These are phyloP conservation scores for Flueggea neowawraea DNA, from an alignment of 441 rosid genomes.

Conservation along the genomic window DNA sequence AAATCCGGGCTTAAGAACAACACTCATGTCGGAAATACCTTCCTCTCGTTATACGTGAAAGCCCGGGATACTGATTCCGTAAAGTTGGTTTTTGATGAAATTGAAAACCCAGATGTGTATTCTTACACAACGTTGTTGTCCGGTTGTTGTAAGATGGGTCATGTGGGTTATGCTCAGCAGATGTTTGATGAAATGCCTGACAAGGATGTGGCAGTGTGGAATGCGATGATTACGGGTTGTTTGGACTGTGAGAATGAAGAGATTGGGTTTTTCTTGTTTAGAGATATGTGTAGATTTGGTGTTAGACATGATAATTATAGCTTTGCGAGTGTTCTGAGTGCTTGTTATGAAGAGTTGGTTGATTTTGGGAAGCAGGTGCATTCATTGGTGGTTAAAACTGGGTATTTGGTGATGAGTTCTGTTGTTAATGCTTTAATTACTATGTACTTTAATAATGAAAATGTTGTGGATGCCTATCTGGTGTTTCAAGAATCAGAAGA, in stretches of 20 bases:
- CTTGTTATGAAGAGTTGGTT: slow-evolving; percentile 33
- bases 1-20: slow-evolving; percentile 40
- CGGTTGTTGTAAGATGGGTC: slow-evolving; percentile 41
- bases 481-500: slow-evolving; percentile 49
- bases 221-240: slow-evolving; percentile 75
- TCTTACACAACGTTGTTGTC: slow-evolving; percentile 69
- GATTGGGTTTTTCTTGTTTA: slow-evolving; percentile 44
- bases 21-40: slow-evolving; percentile 59
- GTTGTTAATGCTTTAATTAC: slow-evolving; percentile 66
- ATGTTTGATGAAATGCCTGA: slow-evolving; percentile 53
- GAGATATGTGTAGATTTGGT: slow-evolving; percentile 53
- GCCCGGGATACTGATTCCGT: slow-evolving; percentile 30
- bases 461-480: slow-evolving; percentile 28
- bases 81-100: slow-evolving; percentile 47
- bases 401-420: slow-evolving; percentile 37
- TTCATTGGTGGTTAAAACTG: slow-evolving; percentile 51
- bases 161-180: slow-evolving; percentile 41
- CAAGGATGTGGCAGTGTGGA: slow-evolving; percentile 53
- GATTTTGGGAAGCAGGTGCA: slow-evolving; percentile 67
- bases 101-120: slow-evolving; percentile 54
- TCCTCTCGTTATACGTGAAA: slow-evolving; percentile 55
- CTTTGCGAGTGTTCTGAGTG: slow-evolving; percentile 62
- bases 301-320: slow-evolving; percentile 61
- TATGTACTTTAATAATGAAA: slow-evolving; percentile 52
- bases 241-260: slow-evolving; percentile 44